Percentiles rank a stretch among this genome's conserved stretches.
phyloP scores from a whole-genome alignment of 2,329 filamentous ascomycete species.

The Coniochaeta ligniaria region DNA sequence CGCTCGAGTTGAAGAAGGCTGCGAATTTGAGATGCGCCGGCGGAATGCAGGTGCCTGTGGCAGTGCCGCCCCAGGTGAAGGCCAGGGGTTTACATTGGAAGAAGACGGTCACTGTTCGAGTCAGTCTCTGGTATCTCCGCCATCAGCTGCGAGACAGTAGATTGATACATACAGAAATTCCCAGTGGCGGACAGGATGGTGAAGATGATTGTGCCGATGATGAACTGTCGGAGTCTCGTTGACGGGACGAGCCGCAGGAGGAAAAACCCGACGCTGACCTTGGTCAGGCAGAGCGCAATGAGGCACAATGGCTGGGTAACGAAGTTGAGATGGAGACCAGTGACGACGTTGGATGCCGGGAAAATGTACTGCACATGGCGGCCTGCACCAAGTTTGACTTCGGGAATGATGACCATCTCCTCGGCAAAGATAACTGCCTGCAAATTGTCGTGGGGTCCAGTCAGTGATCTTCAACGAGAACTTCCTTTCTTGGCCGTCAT shows the following conservation, averaged over 20 bases:
- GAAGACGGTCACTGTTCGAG: conserved; percentile 15
- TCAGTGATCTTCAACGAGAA: neutral
- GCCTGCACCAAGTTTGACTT: conserved; percentile 18
- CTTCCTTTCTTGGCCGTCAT: neutral
- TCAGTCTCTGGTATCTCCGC: neutral
- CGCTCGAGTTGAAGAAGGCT: conserved; percentile 18
- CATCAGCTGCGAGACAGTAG: too few species aligned
- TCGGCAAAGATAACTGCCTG: conserved; percentile 13
- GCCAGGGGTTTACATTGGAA: conserved; percentile 17
- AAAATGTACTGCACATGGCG: conserved; percentile 19
- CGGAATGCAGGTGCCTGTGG: conserved; percentile 16
- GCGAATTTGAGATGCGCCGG: conserved; percentile 16
- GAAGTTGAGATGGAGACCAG: conserved; percentile 21
- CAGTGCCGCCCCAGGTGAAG: conserved; percentile 13
- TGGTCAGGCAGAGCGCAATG: conserved; percentile 17
- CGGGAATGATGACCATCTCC: conserved; percentile 19
- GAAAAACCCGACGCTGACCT: conserved; percentile 22
- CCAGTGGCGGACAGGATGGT: conserved; percentile 16
- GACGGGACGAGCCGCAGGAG: conserved; percentile 18
- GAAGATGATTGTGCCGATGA: conserved; percentile 16
- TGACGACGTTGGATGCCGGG: conserved; percentile 12
- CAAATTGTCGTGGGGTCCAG: neutral
- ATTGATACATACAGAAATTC: conserved; percentile 13
- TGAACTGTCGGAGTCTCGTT: conserved; percentile 9
- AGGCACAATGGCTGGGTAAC: conserved; percentile 21